Evolutionary conservation across 306 rosid genomes (phyloP).

Genomic region (Trichosanthes truncata): DNA sequence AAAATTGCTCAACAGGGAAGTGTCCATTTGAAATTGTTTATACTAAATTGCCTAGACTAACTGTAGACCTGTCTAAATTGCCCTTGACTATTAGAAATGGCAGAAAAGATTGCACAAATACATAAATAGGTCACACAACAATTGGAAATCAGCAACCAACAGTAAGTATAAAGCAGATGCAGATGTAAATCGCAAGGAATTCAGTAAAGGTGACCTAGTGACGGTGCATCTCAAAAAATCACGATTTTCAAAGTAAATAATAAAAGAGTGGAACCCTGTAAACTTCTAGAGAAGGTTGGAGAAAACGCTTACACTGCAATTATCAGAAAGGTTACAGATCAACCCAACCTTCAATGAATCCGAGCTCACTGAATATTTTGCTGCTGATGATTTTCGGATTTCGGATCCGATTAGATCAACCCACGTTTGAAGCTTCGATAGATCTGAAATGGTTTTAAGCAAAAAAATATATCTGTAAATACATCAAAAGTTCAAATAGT

Average conservation of each 20-base stretch:
- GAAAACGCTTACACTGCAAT: background rate
- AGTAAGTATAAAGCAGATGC: background rate
- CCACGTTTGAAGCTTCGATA: background rate
- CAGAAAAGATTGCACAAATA: background rate
- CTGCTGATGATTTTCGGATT: background rate
- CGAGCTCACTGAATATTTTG: background rate
- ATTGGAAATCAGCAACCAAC: background rate
- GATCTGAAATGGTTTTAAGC: background rate
- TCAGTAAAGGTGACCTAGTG: background rate
- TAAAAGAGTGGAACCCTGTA: too few species aligned
- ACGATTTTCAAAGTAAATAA: background rate
- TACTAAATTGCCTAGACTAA: background rate
- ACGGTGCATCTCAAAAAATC: background rate
- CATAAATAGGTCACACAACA: background rate
- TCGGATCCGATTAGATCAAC: background rate
- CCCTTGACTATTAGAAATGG: background rate
- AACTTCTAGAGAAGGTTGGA: background rate
- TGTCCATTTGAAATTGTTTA: background rate
- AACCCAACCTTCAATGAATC: background rate
- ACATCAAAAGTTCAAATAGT: background rate
- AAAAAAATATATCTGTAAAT: background rate
- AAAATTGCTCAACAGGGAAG: background rate
- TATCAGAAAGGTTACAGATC: background rate
- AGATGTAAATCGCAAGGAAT: background rate
- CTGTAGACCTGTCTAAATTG: background rate